phyloP scores from a whole-genome alignment of 2,329 filamentous ascomycete genomes.

The Calonectria honghensis region DNA sequence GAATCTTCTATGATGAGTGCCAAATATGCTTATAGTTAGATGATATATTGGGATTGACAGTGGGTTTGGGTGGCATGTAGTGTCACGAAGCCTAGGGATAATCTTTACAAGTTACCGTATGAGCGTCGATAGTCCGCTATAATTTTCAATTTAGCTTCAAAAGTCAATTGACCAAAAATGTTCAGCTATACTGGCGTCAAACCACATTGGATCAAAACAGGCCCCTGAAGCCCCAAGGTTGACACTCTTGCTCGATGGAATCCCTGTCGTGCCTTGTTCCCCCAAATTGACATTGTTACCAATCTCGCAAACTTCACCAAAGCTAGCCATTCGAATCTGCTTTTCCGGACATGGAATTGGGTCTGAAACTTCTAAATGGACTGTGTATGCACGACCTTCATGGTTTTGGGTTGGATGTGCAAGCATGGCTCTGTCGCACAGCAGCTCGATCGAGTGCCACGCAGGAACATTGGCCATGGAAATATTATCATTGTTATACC shows the following conservation, averaged over 20 bases:
- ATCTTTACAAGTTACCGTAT: no score
- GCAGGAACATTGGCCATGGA: conserved; percentile 7
- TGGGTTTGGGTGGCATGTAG: background rate
- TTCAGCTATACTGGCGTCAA: background rate
- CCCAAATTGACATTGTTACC: background rate
- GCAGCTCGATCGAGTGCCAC: conserved; percentile 8
- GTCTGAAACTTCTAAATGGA: background rate
- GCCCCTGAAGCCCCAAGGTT: background rate
- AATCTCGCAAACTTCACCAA: background rate
- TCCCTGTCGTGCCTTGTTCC: background rate
- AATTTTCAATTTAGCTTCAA: background rate
- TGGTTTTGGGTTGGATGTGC: conserved; percentile 1
- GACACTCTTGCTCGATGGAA: background rate
- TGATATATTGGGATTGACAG: background rate
- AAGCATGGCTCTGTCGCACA: conserved; percentile 1
- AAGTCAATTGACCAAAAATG: conserved; percentile 18
- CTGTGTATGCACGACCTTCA: conserved; percentile 8
- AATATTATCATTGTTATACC: conserved; percentile 13
- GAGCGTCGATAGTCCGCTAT: background rate
- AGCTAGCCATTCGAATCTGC: background rate
- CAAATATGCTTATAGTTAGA: no score
- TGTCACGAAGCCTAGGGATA: background rate
- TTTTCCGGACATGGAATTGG: background rate
- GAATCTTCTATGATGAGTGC: no score
- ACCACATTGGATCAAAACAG: conserved; percentile 3